Evolutionary conservation across 2,329 filamentous ascomycete genomes (phyloP), one percentile per base, ranked within the genome.

Genomic region (Phaeosphaeria sp.): DNA sequence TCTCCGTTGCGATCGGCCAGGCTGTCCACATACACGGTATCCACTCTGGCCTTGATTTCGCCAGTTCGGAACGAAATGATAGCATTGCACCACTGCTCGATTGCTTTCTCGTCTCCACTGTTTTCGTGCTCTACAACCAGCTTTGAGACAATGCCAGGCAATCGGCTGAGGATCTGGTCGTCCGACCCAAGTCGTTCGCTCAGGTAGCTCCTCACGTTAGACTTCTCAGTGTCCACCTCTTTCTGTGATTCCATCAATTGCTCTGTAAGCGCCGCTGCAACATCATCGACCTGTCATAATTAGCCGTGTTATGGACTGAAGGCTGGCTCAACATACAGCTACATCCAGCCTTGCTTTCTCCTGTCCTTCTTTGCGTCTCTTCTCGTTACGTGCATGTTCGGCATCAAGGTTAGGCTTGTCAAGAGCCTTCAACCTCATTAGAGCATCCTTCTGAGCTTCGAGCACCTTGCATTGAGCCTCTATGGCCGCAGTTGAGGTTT

Each of bases 61-160:
- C 74, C 71, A 2, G 74, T 73, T 6, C 77, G 74, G 22, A 81
- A 76, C 1, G 75, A 68, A 3, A 78, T 67, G 27, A 83, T 73
- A 13, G 77, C 76, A 36, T 75, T 73, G 59, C 86, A 86, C 64
- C 90, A 82, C 57, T 83, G 82, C 43, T 84, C 81, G 9, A 89
- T 77, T 2, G 80, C 81, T 53, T 82, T 76, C 45, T 84, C 79
- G 49, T 87, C 83, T 8, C 85, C 82, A 0, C 80, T 79, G 22
- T 83, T 78, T 47, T 83, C 80, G 4, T 80, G 79, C 9, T 73
- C 64, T 2, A 69, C 64, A 1, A 86, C 80, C 3, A 91, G 80
- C 63, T 88, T 87, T 57, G 83, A 83, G 0, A 88, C 83, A 1
- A 91, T 81, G 63, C 89, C 90, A 68, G 90, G 87, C 2, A 92